Evolutionary conservation across 129 eudicot species (phyloP).

Genomic region (Tagetes patula): DNA sequence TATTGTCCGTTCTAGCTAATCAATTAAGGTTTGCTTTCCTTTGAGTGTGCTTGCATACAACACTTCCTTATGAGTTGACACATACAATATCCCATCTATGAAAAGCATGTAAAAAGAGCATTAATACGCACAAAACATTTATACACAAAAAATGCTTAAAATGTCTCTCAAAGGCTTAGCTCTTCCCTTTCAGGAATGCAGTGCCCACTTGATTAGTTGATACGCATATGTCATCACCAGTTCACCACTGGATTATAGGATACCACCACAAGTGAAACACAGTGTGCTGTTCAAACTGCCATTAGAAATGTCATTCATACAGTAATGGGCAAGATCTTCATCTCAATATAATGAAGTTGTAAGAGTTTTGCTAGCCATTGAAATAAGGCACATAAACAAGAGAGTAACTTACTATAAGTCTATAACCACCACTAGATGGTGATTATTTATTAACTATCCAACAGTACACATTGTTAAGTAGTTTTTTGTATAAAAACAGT

Average conservation of each 20-base stretch:
- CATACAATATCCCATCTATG: neutral
- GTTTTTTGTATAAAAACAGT: neutral
- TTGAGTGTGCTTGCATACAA: neutral
- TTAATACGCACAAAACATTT: neutral
- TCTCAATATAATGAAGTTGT: neutral
- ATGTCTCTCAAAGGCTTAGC: neutral
- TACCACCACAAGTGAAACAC: constrained; percentile 2
- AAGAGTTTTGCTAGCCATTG: neutral
- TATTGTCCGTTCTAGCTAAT: neutral
- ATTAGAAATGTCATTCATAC: constrained; percentile 1
- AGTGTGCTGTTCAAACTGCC: constrained; percentile 14
- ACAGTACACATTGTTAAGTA: neutral
- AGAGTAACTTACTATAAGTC: neutral
- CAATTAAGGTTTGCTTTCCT: constrained; percentile 10
- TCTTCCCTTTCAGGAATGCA: constrained; percentile 7
- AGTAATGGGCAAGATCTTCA: constrained; percentile 13
- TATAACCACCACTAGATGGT: neutral
- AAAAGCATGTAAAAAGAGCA: neutral
- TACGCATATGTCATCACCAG: constrained; percentile 1
- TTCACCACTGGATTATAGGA: constrained; percentile 1
- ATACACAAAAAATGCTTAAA: neutral
- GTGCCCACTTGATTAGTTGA: neutral
- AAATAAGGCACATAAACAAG: neutral
- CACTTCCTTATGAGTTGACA: constrained; percentile 1
- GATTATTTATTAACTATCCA: neutral